Base-by-base conservation (phyloP, 2,329 filamentous ascomycete species). In the Monosporascus cannonballus region DNA sequence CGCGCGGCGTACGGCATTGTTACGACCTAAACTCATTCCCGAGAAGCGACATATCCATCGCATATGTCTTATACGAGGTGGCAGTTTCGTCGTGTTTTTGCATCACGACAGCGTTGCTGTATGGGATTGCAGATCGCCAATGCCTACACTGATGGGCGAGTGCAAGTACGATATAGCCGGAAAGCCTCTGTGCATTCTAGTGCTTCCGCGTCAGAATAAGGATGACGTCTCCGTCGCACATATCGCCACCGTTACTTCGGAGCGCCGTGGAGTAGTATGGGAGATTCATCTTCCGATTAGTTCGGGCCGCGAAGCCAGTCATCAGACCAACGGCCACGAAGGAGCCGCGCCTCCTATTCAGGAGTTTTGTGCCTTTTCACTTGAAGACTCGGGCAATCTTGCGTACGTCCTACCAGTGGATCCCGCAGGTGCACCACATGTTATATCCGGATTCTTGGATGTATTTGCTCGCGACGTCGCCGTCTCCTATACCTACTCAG, bases 381-480 rank as follows among this genome's bases (percentile, higher is more conserved):
- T 95, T 3, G 79, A 83, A 0, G 75, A 75, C 18, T 71, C 74
- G 0, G 77, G 83, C n/a, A 77, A 80, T 48, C 67, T 87, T 45
- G 77, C 81, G 15, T 85, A 85, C 57, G 77, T 96, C 18, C 74
- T 96, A 9, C 89, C 91, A 0, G 90, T 96, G 47, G 92, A 96
- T 63, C 90, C 91, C 49, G 91, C 90, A 1, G 92, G 91, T 1
- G 84, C 87, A 11, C 76, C 80, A 39, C 81, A 85, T 1, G 77
- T 85, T 3, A 81, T 84, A 11, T 89, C 89, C 4, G 89, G 87
- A 0, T 95, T 91, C 57, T 78, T 96, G 34, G 91, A 96, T 67
- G 82, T 89, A 0, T 96, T 96, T 67, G 88, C 90, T 11, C 84
- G 86, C 39, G 91, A 96, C 64, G 84, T 95, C 48, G 90, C 90